phyloP scores from a whole-genome alignment of 306 rosid genomes.

The Trifolium pratense region DNA sequence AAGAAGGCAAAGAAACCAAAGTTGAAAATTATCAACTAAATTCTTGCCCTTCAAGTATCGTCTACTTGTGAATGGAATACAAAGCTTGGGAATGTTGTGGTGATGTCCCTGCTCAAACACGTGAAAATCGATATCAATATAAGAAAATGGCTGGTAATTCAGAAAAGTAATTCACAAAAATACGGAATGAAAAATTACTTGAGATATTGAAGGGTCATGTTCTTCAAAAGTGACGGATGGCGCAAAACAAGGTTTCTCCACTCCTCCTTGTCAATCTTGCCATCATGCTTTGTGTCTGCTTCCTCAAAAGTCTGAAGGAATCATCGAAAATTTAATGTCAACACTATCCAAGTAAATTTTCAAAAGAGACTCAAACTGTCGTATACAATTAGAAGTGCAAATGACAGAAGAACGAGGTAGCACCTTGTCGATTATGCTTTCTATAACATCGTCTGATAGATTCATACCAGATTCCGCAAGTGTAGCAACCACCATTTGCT shows the following conservation, averaged over 20 bases:
- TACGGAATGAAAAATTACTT: conserved; percentile 58
- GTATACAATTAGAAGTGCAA: conserved; percentile 2
- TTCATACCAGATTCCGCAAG: conserved; percentile 99
- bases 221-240: conserved; percentile 94
- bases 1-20: conserved; percentile 39
- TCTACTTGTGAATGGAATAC: conserved; percentile 94
- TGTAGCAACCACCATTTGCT: conserved; percentile 99
- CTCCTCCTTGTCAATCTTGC: conserved; percentile 97
- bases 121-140: conserved; percentile 7
- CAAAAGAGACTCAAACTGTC: neutral
- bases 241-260: conserved; percentile 95
- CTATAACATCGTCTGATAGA: conserved; percentile 93
- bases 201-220: conserved; percentile 98
- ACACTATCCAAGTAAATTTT: neutral
- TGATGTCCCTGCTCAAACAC: conserved; percentile 79
- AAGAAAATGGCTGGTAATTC: conserved; percentile 11
- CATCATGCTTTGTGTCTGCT: conserved; percentile 98
- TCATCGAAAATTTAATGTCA: conserved; percentile 4
- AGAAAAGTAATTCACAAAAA: conserved; percentile 17
- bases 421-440: conserved; percentile 98
- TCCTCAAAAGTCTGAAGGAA: conserved; percentile 88
- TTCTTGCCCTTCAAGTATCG: conserved; percentile 61
- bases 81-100: conserved; percentile 94
- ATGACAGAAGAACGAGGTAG: conserved; percentile 29
- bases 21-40: conserved; percentile 7